Evolutionary conservation across 257 asterid species (phyloP), one percentile per base, ranked within the genome.

Genomic region (Jasminum sambac): DNA sequence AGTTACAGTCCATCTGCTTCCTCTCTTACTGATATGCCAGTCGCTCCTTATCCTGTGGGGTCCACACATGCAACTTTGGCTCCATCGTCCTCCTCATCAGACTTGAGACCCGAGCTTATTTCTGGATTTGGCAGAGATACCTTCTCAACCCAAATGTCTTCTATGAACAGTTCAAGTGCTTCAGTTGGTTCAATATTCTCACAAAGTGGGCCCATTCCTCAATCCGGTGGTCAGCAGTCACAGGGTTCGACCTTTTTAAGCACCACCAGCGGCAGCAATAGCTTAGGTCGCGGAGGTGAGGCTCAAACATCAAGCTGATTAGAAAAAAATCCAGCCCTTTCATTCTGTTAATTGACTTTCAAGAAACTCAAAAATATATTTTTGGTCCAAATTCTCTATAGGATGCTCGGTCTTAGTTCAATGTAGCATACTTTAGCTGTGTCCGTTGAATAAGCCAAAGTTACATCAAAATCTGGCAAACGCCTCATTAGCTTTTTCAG

Each of bases 31-130:
- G 97, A 90, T 72, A 83, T 93, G 97, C 96, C 96, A 5, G 90
- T 91, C 39, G 95, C 96, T 60, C 98, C 97, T 63, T 90, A 90
- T 78, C 95, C 97, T 0, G 84, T 90, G 81, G 95, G 98, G 23
- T 86, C 94, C 23, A 77, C 93, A n/a, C 74, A 65, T 41, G 87
- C 86, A 60, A 90, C 88, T 44, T 52, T 89, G 81, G 97, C 96
- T 69, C 97, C 94, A 63, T 80, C 89, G 5, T 83, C 79, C 66
- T 84, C 84, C 2, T 87, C 92, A 50, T 81, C 90, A 23, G 82
- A 83, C 79, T 64, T 83, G 62, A 82, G 85, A 84, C 84, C 83
- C 6, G 85, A 86, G 50, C 69, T 69, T 40, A 76, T 67, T 52
- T 82, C 87, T 4, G 80, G 84, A 25, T 61, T 40, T 77, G 76